Conservation (phyloP, 441 rosid genomes). For the Isatis lusitanica region DNA sequence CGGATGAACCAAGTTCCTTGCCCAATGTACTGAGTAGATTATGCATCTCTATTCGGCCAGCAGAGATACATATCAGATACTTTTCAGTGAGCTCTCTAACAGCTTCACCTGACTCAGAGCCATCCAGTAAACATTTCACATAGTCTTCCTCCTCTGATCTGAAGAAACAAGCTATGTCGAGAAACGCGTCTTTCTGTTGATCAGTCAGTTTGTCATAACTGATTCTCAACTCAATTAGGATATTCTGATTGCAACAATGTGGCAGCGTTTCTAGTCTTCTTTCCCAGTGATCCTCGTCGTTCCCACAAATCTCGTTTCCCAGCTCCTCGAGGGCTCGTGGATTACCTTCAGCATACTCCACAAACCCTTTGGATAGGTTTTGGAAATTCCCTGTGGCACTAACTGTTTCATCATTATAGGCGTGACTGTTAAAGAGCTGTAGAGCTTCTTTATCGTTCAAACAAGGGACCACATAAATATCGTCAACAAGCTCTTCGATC, state of each 20-base stretch:
- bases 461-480: not conserved
- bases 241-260: not conserved
- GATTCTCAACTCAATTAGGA: not conserved
- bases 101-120: not conserved
- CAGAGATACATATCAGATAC: not conserved
- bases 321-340: conserved; percentile 16
- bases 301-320: not conserved
- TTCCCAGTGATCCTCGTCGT: not conserved
- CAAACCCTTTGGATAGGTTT: not conserved
- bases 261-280: not conserved
- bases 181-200: conserved; percentile 6
- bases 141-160: not conserved
- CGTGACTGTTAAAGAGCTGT: not conserved
- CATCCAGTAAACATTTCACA: conserved; percentile 14
- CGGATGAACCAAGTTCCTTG: conserved; percentile 11
- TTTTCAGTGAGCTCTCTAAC: conserved; percentile 2
- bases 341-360: conserved; percentile 21
- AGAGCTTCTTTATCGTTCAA: not conserved
- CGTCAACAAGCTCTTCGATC: too few relatives aligned
- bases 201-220: conserved; percentile 22
- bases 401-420: not conserved
- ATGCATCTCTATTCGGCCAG: conserved; percentile 10
- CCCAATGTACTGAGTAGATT: conserved; percentile 13
- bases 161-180: conserved; percentile 38
- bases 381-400: not conserved